Evolutionary conservation across 169 alveolate genomes (phyloP).

Genomic region (Besnoitia besnoiti): DNA sequence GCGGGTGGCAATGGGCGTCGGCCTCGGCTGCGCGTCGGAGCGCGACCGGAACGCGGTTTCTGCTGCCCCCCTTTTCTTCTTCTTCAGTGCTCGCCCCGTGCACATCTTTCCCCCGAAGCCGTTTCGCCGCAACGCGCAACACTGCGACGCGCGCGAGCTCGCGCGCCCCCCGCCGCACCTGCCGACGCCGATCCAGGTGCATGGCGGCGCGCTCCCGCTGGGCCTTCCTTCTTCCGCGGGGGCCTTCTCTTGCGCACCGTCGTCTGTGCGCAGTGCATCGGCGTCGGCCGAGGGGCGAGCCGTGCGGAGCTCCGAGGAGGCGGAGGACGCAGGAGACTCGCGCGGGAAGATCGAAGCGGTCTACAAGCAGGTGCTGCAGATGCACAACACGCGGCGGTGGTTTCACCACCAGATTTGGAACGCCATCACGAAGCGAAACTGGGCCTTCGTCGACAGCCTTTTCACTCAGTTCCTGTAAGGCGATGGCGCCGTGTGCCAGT

Average conservation of each 20-base stretch:
- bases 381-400: conserved; percentile 55
- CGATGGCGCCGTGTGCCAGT: too few species aligned
- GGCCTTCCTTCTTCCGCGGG: background rate
- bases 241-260: background rate
- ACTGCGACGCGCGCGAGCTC: background rate
- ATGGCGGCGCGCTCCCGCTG: background rate
- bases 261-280: background rate
- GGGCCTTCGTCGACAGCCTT: conserved; percentile 29
- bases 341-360: background rate
- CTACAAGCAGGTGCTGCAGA: background rate
- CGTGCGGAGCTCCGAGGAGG: background rate
- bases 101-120: conserved; percentile 28
- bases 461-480: conserved; percentile 29
- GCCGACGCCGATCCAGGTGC: background rate
- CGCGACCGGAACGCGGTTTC: too few species aligned
- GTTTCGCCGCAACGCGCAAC: background rate
- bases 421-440: conserved; percentile 38
- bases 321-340: background rate
- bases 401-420: conserved; percentile 49
- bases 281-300: background rate
- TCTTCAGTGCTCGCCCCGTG: background rate
- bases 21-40: too few species aligned
- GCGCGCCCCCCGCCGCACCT: conserved; percentile 1
- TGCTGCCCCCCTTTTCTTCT: too few species aligned
- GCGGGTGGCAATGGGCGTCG: too few species aligned